Evolutionary conservation across 192 early-diverging fungal species (phyloP), one percentile per base, ranked within the genome.

Genomic region (Podochytrium sp.): DNA sequence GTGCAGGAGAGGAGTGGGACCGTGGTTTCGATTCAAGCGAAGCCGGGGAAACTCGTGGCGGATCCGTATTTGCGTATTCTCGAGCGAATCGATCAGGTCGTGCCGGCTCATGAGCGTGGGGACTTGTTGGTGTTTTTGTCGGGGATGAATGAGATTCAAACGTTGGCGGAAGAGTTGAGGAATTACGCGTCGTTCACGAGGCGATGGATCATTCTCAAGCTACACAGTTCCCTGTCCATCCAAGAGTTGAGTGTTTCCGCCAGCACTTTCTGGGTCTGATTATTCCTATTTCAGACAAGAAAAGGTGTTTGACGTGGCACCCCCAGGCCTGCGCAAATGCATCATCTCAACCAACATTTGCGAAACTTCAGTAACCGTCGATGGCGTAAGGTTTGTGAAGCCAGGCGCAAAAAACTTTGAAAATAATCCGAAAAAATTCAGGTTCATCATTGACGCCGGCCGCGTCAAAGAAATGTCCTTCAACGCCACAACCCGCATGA

Each of bases 321-420:
- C 88, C 0, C 76, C 84, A 65, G 84, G 88, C 20, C 56, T 85
- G 6, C 64, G 87, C 33, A 89, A 89, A 62, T 90, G 86, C 66
- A 90, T 90, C 25, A 74, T 90, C 25, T 84, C 83, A 32, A 90
- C 88, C 39, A 90, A 89, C 55, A 89, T 89, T 71, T 81, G 79
- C 52, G 83, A 76, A 80, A 82, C 75, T 23, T 41, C 34, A 47
- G 80, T 82, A 3, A 83, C 69, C 1, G 81, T 80, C 29, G 87
- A 92, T 58, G 89, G 87, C n/a, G 87, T 91, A 16, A 76, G 90
- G 2, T 91, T 91, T 69, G 86, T 91, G 61, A 77, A n/a, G n/a
- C n/a, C n/a, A n/a, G n/a, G n/a, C n/a, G n/a, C n/a, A n/a, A n/a
- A n/a, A n/a, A 75, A 50, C 18, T 42, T 43, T 29, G 67, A 29